phyloP scores from a whole-genome alignment of 306 rosid species.

The Alnus rubra region DNA sequence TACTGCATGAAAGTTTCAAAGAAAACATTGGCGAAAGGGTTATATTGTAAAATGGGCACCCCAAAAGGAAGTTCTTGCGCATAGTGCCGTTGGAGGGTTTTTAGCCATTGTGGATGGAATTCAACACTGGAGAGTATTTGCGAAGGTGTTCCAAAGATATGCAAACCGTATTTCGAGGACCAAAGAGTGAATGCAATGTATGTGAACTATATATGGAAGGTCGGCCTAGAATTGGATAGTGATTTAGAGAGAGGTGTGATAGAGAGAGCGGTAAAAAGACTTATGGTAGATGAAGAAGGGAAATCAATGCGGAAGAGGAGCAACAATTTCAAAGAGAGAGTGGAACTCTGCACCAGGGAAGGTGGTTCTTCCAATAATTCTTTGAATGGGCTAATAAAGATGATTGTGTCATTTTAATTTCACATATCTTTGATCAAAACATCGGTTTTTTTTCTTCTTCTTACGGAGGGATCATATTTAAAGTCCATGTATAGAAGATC shows the following conservation, averaged over 20 bases:
- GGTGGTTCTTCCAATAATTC: conserved; percentile 7
- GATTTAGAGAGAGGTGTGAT: not conserved
- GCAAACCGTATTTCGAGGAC: conserved; percentile 43
- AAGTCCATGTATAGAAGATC: no score
- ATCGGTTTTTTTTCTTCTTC: no score
- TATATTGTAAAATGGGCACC: conserved; percentile 51
- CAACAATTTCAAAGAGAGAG: not conserved
- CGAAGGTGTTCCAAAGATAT: conserved; percentile 44
- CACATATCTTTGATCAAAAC: no score
- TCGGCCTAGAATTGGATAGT: conserved; percentile 18
- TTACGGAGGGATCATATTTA: no score
- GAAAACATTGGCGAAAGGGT: no score
- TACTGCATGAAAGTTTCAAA: conserved; percentile 26
- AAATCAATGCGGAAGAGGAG: not conserved
- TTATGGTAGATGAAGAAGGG: conserved; percentile 7
- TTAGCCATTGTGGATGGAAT: conserved; percentile 59
- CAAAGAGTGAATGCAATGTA: conserved; percentile 43
- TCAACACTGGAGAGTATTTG: conserved; percentile 44
- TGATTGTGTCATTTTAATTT: not conserved
- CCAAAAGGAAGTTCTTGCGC: conserved; percentile 43
- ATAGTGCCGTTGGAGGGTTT: conserved; percentile 41
- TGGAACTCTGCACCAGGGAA: not conserved
- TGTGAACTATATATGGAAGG: conserved; percentile 39
- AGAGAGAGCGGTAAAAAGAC: not conserved
- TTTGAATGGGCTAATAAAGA: not conserved